These are phyloP conservation scores for Pelargonium cotyledonis DNA, from an alignment of 441 rosid genomes.

Conservation along the genomic window DNA sequence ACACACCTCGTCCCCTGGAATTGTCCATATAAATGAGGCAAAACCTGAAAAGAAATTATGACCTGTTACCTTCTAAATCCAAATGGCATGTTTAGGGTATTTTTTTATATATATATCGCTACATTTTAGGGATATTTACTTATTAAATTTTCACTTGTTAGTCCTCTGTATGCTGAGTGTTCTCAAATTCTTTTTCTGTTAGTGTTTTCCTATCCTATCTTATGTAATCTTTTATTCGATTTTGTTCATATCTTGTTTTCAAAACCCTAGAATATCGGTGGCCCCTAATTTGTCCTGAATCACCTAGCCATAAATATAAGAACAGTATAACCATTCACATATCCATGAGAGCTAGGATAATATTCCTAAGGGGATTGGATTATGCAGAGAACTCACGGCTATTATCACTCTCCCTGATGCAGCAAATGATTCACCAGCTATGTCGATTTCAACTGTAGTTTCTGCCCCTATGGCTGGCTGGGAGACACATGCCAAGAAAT, in stretches of 20 bases:
- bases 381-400: slow-evolving; percentile 52
- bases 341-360: background rate
- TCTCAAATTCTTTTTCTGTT: background rate
- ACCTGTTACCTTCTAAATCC: background rate
- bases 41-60: background rate
- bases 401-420: slow-evolving; percentile 84
- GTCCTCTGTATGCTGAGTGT: background rate
- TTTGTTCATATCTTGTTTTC: background rate
- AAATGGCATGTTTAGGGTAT: background rate
- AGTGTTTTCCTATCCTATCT: background rate
- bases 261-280: background rate
- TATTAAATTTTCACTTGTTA: background rate
- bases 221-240: background rate
- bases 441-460: slow-evolving; percentile 83
- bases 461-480: slow-evolving; percentile 96
- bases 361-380: background rate
- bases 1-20: background rate
- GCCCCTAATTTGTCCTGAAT: background rate
- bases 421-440: slow-evolving; percentile 84
- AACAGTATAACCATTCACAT: background rate
- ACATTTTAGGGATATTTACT: background rate
- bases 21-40: background rate
- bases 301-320: background rate
- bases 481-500: slow-evolving; percentile 93
- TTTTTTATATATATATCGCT: background rate